These are phyloP conservation scores for Mortierella alpina DNA, from an alignment of 192 early-diverging fungal species.

Conservation along the genomic window DNA sequence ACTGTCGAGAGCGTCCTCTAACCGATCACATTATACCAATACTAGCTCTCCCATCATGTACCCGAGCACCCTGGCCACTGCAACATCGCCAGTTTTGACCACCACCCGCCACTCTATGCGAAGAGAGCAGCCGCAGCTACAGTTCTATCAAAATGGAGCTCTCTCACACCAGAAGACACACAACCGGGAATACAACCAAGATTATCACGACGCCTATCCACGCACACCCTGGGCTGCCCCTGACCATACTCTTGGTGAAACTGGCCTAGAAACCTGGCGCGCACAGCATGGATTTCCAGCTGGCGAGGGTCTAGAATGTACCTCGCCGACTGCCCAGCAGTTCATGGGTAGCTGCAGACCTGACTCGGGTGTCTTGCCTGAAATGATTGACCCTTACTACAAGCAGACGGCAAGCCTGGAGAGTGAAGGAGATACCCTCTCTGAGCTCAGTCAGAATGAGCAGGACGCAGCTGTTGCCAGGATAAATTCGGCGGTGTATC, in stretches of 20 bases:
- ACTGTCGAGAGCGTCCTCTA: too few species aligned
- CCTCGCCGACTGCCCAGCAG: slow-evolving; percentile 9
- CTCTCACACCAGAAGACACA: too few species aligned
- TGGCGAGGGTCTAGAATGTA: neutral
- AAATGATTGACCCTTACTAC: slow-evolving; percentile 23
- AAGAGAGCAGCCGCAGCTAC: too few species aligned
- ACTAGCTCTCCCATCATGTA: too few species aligned
- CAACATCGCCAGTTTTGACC: too few species aligned
- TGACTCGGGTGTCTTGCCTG: slow-evolving; percentile 28
- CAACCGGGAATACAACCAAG: neutral
- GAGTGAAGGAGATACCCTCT: too few species aligned
- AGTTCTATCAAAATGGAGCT: too few species aligned
- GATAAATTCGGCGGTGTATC: slow-evolving; percentile 1
- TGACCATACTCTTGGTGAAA: neutral
- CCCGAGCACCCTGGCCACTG: too few species aligned
- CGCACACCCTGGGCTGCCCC: neutral
- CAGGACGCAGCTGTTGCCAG: neutral
- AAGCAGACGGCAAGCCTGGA: neutral
- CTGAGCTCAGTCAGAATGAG: neutral
- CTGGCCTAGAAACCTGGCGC: slow-evolving; percentile 12
- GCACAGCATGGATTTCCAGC: slow-evolving; percentile 18
- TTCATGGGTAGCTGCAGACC: slow-evolving; percentile 7
- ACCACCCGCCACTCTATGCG: too few species aligned
- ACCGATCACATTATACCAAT: too few species aligned
- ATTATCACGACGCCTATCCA: slow-evolving; percentile 13